A percentile compares a stretch with the other conserved stretches of the same genome.
phyloP scores from a whole-genome alignment of 495 filamentous ascomycete species.

The Hypoxylon crocopeplum region DNA sequence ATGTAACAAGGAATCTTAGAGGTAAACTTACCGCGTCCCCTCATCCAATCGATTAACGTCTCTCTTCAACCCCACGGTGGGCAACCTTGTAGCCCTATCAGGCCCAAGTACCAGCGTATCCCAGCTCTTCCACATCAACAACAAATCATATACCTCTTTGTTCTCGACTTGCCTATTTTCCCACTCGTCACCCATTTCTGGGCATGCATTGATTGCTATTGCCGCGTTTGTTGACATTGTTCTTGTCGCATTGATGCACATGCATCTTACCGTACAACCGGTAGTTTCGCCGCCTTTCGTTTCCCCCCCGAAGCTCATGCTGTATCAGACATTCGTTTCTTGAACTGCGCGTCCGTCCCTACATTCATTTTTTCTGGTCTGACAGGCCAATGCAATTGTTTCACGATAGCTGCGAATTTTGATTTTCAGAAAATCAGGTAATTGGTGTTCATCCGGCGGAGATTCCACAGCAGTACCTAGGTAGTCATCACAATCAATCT shows the following conservation, averaged over 20 bases:
- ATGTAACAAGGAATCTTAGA: conserved; percentile 18
- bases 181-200: conserved; percentile 20
- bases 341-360: background rate
- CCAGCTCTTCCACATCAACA: conserved; percentile 19
- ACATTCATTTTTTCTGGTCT: conserved; percentile 19
- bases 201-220: conserved; percentile 43
- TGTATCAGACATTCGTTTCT: conserved; percentile 23
- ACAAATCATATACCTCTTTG: conserved; percentile 24
- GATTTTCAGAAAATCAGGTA: background rate
- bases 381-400: background rate
- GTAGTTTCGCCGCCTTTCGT: conserved; percentile 29
- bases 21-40: conserved; percentile 32
- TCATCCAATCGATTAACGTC: conserved; percentile 35
- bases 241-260: conserved; percentile 29
- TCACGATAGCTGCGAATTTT: conserved; percentile 2
- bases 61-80: conserved; percentile 29
- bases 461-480: background rate
- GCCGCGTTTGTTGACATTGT: conserved; percentile 37
- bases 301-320: conserved; percentile 25
- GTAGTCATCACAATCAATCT: background rate
- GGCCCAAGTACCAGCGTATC: background rate
- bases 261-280: conserved; percentile 22
- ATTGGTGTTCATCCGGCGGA: background rate
- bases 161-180: conserved; percentile 7
- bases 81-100: conserved; percentile 14